These are phyloP conservation scores for Parasarocladium wereldwijsianum DNA, from an alignment of 2,329 filamentous ascomycete species.

Conservation along the genomic window DNA sequence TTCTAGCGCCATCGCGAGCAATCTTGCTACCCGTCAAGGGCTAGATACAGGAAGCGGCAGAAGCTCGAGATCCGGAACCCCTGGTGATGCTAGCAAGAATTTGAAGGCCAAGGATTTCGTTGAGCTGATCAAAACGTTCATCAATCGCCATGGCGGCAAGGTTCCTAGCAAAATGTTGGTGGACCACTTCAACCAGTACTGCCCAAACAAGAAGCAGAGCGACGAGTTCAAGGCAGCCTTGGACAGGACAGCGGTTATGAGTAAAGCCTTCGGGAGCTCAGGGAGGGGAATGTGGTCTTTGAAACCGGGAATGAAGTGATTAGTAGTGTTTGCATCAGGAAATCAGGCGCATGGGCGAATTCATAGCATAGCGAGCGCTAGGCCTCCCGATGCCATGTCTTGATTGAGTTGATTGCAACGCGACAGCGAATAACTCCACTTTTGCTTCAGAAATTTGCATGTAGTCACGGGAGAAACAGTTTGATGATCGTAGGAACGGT, in stretches of 20 bases:
- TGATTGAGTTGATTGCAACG: too few species aligned
- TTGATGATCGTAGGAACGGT: too few species aligned
- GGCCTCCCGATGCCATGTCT: too few species aligned
- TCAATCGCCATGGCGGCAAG: conserved; percentile 61
- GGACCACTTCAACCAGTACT: conserved; percentile 77
- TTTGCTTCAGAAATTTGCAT: too few species aligned
- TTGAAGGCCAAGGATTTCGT: conserved; percentile 48
- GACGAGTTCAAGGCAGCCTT: conserved; percentile 74
- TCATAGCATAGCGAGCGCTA: too few species aligned
- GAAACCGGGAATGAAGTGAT: conserved; percentile 14
- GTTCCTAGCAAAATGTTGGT: conserved; percentile 76
- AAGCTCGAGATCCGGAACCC: conserved; percentile 31
- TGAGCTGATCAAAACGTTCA: conserved; percentile 62
- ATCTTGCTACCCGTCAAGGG: conserved; percentile 42
- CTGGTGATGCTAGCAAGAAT: conserved; percentile 19
- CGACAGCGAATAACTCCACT: too few species aligned
- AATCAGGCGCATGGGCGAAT: too few species aligned
- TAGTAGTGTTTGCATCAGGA: too few species aligned
- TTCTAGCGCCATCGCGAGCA: conserved; percentile 39
- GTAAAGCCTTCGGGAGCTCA: conserved; percentile 38
- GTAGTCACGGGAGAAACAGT: too few species aligned
- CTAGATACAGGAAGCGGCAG: conserved; percentile 15
- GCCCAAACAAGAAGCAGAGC: conserved; percentile 47
- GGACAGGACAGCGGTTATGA: conserved; percentile 58
- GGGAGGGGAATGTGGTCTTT: conserved; percentile 40